Evolutionary conservation across 495 filamentous ascomycete genomes (phyloP).

Genomic region (Penicillium pancosmium): DNA sequence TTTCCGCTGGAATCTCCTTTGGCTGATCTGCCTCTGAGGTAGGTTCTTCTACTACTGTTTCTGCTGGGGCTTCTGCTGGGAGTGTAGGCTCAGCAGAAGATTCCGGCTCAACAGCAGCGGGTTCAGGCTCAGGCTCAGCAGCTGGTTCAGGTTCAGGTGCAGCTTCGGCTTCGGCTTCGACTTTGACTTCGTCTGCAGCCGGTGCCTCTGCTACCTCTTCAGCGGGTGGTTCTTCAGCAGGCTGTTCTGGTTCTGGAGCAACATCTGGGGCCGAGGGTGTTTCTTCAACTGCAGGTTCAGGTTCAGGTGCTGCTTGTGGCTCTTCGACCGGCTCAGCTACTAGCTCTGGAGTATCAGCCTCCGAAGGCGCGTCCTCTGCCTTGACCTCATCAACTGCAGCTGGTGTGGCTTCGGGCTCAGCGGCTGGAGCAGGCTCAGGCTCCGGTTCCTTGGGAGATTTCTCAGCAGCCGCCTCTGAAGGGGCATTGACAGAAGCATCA

Average conservation of each 20-base stretch:
- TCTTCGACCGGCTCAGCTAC: no score
- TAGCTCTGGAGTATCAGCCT: not conserved
- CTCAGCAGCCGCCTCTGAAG: no score
- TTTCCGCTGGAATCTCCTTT: no score
- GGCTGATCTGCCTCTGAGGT: no score
- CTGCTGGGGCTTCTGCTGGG: conserved; percentile 1
- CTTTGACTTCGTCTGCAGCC: not conserved
- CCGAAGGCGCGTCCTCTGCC: not conserved
- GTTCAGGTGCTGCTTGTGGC: not conserved
- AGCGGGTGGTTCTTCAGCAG: conserved; percentile 10
- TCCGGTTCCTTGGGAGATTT: no score
- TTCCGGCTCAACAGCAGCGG: no score
- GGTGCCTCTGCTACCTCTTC: conserved; percentile 8
- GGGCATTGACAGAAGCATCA: no score
- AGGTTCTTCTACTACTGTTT: not conserved
- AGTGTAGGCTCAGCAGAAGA: no score
- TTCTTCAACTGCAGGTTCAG: not conserved
- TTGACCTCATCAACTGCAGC: no score
- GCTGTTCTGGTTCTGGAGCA: not conserved
- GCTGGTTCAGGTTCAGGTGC: conserved; percentile 9
- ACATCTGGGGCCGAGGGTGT: not conserved
- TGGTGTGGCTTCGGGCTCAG: no score
- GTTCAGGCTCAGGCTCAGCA: conserved; percentile 10
- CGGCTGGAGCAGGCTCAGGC: no score
- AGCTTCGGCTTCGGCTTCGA: conserved; percentile 8